phyloP scores from a whole-genome alignment of 257 asterid genomes.

The Solanum rostratum region DNA sequence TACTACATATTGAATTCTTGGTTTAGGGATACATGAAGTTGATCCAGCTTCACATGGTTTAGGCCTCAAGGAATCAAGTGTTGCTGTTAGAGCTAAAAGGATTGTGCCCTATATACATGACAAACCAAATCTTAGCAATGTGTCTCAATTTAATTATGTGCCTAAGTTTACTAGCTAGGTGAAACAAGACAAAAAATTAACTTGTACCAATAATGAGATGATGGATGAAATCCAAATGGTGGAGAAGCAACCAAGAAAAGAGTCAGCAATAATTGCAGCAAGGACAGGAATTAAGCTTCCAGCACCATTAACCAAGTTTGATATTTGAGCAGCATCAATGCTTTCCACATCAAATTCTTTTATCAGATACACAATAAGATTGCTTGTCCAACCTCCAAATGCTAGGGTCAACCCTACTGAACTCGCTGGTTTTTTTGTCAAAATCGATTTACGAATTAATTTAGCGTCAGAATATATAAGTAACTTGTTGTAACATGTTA shows the following conservation, averaged over 20 bases:
- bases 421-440: constrained; percentile 22
- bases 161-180: no score
- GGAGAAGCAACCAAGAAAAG: constrained; percentile 34
- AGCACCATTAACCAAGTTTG: constrained; percentile 21
- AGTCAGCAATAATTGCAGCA: constrained; percentile 43
- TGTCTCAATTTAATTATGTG: no score
- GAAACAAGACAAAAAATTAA: background rate
- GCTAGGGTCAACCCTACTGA: constrained; percentile 22
- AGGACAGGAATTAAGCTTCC: constrained; percentile 22
- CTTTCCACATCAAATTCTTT: constrained; percentile 21
- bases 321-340: constrained; percentile 27
- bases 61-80: constrained; percentile 26
- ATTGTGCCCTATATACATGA: no score
- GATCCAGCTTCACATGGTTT: constrained; percentile 8
- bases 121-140: no score
- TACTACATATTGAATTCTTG: constrained; percentile 17
- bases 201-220: constrained; percentile 29
- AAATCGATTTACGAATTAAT: background rate
- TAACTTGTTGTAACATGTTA: background rate
- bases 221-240: constrained; percentile 38
- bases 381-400: constrained; percentile 26
- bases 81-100: constrained; percentile 23
- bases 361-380: constrained; percentile 35
- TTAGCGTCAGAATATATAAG: background rate
- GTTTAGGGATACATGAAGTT: constrained; percentile 9